Evolutionary conservation across 2,329 filamentous ascomycete species (phyloP).

Genomic region (Colletotrichum eremochloae): DNA sequence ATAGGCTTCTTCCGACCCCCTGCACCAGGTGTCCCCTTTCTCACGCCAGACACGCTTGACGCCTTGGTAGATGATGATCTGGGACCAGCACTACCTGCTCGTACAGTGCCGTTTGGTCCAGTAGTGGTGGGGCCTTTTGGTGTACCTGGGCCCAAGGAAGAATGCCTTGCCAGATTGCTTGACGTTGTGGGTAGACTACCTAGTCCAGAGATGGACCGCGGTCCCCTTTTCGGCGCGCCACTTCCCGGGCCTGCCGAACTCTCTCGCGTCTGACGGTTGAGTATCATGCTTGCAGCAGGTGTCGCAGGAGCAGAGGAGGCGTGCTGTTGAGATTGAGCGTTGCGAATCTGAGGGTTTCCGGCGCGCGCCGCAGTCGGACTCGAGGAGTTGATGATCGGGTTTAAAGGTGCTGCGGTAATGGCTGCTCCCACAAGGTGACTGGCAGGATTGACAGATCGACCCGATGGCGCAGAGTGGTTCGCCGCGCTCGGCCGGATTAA

Average conservation of each 20-base stretch:
- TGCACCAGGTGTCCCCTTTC: constrained; percentile 63
- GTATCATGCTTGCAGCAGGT: constrained; percentile 71
- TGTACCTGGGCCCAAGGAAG: constrained; percentile 73
- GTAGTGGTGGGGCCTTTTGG: constrained; percentile 61
- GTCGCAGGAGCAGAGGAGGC: constrained; percentile 71
- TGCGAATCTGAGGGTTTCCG: constrained; percentile 62
- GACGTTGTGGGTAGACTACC: constrained; percentile 64
- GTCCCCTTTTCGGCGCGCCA: constrained; percentile 64
- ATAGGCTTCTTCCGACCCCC: constrained; percentile 62
- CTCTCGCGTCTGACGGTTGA: constrained; percentile 69
- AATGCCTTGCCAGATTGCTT: constrained; percentile 72
- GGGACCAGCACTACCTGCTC: constrained; percentile 73
- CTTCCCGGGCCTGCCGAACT: constrained; percentile 68
- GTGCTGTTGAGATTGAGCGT: constrained; percentile 63
- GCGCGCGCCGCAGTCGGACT: constrained; percentile 58
- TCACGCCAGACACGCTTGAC: constrained; percentile 52
- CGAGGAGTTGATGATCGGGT: constrained; percentile 55
- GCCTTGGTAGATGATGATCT: constrained; percentile 64
- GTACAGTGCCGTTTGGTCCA: constrained; percentile 53
- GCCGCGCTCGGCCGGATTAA: constrained; percentile 70
- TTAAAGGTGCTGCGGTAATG: constrained; percentile 52
- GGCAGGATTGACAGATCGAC: constrained; percentile 59
- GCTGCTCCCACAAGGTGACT: constrained; percentile 51
- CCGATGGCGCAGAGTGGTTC: constrained; percentile 59
- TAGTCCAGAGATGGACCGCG: constrained; percentile 62